These are phyloP conservation scores for Scalesia atractyloides DNA, from an alignment of 129 eudicot genomes.

Conservation along the genomic window DNA sequence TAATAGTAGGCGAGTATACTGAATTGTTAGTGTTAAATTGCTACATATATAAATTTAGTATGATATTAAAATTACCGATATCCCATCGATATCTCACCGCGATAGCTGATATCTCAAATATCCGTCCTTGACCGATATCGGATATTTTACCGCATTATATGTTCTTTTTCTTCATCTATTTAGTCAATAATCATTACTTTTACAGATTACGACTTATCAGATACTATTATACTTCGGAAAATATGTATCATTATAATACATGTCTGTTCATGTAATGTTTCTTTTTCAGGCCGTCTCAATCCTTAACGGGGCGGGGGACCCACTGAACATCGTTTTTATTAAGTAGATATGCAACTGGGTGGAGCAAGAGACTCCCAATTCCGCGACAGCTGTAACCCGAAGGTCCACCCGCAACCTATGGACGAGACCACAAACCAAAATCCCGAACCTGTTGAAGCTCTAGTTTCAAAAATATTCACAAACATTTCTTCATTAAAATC, in stretches of 20 bases:
- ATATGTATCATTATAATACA: background rate
- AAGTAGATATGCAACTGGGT: conserved; percentile 90
- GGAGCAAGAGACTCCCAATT: conserved; percentile 76
- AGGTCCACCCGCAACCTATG: conserved; percentile 99
- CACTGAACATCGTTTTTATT: conserved; percentile 21
- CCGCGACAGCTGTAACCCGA: conserved; percentile 84
- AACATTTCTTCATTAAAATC: conserved; percentile 84
- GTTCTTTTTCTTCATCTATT: background rate
- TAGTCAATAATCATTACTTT: too few relatives aligned
- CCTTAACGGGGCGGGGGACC: conserved; percentile 26
- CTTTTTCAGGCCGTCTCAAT: conserved; percentile 21
- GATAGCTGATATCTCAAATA: too few relatives aligned
- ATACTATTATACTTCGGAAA: background rate
- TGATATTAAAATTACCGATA: too few relatives aligned
- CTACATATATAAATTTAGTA: too few relatives aligned
- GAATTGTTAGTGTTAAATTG: too few relatives aligned
- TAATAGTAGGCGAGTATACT: too few relatives aligned
- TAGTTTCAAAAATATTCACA: conserved; percentile 72
- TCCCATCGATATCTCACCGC: too few relatives aligned
- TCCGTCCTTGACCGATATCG: too few relatives aligned
- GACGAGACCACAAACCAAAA: conserved; percentile 79
- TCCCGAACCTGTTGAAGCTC: conserved; percentile 83
- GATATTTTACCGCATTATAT: too few relatives aligned
- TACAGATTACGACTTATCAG: background rate
- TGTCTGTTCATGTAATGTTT: background rate